Evolutionary conservation across 2,329 filamentous ascomycete genomes (phyloP).

Genomic region (Juglanconis juglandina): DNA sequence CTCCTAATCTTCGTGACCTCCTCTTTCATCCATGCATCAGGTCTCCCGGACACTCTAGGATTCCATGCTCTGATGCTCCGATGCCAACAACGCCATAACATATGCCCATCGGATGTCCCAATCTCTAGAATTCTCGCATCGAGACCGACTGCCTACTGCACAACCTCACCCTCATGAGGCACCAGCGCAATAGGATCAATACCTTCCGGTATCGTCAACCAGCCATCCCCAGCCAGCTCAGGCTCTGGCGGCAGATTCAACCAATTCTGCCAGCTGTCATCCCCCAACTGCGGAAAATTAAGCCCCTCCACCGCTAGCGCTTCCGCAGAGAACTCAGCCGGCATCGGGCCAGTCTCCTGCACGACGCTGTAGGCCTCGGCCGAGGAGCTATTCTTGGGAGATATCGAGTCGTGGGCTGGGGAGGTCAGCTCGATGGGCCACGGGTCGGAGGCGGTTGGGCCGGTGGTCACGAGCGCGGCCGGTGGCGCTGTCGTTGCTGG

Average conservation of each 20-base stretch:
- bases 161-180: neutral
- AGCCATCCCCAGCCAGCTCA: neutral
- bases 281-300: slow-evolving; percentile 3
- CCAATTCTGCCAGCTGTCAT: slow-evolving; percentile 9
- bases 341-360: neutral
- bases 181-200: neutral
- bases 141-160: neutral
- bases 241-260: slow-evolving; percentile 1
- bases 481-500: neutral
- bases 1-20: too few species aligned
- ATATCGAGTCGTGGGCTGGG: neutral
- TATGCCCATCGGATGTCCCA: too few species aligned
- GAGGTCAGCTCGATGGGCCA: slow-evolving; percentile 2
- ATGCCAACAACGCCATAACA: too few species aligned
- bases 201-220: neutral
- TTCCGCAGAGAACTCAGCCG: neutral
- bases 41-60: too few species aligned
- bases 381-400: neutral
- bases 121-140: neutral
- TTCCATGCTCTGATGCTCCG: too few species aligned
- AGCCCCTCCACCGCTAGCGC: slow-evolving; percentile 1
- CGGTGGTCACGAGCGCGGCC: neutral
- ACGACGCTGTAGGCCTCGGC: neutral
- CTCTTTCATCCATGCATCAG: too few species aligned
- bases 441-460: neutral